A percentile compares a stretch with the other conserved stretches of the same genome.
Conservation (phyloP, 2,329 filamentous ascomycete species). For the Monosporascus sp. region DNA sequence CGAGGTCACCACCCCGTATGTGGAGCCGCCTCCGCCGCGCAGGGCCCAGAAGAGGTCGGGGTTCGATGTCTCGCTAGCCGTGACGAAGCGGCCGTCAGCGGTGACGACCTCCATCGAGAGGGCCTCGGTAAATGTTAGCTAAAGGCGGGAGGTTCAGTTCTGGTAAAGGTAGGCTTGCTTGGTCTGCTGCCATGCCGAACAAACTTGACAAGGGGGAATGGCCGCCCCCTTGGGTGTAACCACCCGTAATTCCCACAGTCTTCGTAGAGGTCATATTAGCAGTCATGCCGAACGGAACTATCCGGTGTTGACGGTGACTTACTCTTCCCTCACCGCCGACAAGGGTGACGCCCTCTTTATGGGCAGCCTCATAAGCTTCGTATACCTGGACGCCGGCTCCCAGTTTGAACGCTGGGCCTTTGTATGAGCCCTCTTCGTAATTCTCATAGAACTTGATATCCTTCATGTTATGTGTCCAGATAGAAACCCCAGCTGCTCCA, state of each 20-base stretch:
- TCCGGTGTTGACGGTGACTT: background rate
- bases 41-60: conserved; percentile 48
- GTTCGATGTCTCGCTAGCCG: conserved; percentile 37
- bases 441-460: conserved; percentile 20
- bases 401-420: conserved; percentile 23
- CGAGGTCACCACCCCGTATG: conserved; percentile 40
- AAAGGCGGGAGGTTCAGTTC: background rate
- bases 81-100: conserved; percentile 39
- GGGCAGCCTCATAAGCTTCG: conserved; percentile 21
- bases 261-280: conserved; percentile 5
- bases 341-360: conserved; percentile 17
- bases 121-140: conserved; percentile 19
- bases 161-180: conserved; percentile 16
- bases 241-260: conserved; percentile 47
- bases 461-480: conserved; percentile 25
- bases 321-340: conserved; percentile 21
- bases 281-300: too few relatives aligned
- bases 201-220: conserved; percentile 47
- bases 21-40: conserved; percentile 40
- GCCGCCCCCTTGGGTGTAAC: conserved; percentile 45
- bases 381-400: conserved; percentile 22
- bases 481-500: conserved; percentile 19
- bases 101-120: conserved; percentile 45
- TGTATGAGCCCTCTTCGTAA: conserved; percentile 21
- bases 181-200: conserved; percentile 47